A percentile compares a stretch with the other conserved stretches of the same genome.
Conservation (phyloP, 352 stramenopile genomes). For the Phytophthora megakarya region DNA sequence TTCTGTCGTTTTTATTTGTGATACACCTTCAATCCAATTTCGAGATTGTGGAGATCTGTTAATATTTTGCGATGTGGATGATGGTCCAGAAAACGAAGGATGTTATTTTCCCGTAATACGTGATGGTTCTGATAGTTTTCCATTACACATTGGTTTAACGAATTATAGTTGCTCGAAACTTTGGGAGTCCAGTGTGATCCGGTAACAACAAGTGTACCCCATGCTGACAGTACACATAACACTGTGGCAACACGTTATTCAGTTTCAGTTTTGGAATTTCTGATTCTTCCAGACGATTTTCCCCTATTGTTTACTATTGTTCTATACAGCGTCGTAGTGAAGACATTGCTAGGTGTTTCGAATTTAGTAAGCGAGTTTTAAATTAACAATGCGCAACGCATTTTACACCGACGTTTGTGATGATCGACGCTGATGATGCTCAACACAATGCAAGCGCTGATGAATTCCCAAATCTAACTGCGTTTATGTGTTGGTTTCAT, state of each 20-base stretch:
- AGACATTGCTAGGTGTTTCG: constrained; percentile 1
- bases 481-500: background rate
- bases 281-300: background rate
- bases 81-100: too few species aligned
- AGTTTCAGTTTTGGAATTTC: constrained; percentile 6
- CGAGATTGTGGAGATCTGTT: too few species aligned
- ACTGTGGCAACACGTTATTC: background rate
- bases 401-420: background rate
- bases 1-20: too few species aligned
- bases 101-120: too few species aligned
- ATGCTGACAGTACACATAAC: constrained; percentile 7
- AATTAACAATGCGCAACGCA: background rate
- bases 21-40: too few species aligned
- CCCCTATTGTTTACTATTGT: background rate
- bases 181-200: too few species aligned
- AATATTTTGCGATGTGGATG: too few species aligned
- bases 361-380: background rate
- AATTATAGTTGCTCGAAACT: too few species aligned
- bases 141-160: too few species aligned
- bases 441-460: background rate
- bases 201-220: background rate
- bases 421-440: constrained; percentile 1
- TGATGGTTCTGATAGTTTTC: too few species aligned
- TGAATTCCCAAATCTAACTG: background rate
- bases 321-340: background rate